Conservation (phyloP, 768 basidiomycete species). For the Vishniacozyma victoriae region DNA sequence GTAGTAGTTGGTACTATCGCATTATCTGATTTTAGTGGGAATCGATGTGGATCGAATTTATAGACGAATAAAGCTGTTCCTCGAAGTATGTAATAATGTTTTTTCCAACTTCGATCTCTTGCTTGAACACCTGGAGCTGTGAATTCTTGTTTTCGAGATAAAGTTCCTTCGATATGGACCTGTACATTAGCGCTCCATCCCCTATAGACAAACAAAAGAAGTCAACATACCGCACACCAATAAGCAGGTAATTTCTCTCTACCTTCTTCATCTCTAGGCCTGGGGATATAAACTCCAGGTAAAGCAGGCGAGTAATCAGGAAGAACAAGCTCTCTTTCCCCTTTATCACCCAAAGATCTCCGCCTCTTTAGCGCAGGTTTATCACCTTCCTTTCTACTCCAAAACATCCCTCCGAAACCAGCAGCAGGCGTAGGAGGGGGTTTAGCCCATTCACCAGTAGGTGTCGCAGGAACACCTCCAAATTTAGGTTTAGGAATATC, state of each 20-base stretch:
- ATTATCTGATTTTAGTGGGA: constrained; percentile 33
- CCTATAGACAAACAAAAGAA: neutral
- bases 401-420: constrained; percentile 24
- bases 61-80: constrained; percentile 78
- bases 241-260: constrained; percentile 73
- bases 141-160: constrained; percentile 95
- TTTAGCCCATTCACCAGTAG: constrained; percentile 31
- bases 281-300: constrained; percentile 40
- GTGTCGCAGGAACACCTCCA: constrained; percentile 4
- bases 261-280: constrained; percentile 65
- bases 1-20: constrained; percentile 27
- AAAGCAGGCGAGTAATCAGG: constrained; percentile 48
- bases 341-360: constrained; percentile 49
- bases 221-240: constrained; percentile 56
- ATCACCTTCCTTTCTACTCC: constrained; percentile 10
- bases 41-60: constrained; percentile 48
- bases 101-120: constrained; percentile 84
- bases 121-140: constrained; percentile 74
- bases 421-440: constrained; percentile 41
- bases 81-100: constrained; percentile 79
- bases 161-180: constrained; percentile 69
- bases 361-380: constrained; percentile 38
- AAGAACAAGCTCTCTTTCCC: no score
- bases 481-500: constrained; percentile 17
- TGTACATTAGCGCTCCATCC: constrained; percentile 12